phyloP scores from a whole-genome alignment of 2,329 filamentous ascomycete species.

The Fonsecaea erecta region DNA sequence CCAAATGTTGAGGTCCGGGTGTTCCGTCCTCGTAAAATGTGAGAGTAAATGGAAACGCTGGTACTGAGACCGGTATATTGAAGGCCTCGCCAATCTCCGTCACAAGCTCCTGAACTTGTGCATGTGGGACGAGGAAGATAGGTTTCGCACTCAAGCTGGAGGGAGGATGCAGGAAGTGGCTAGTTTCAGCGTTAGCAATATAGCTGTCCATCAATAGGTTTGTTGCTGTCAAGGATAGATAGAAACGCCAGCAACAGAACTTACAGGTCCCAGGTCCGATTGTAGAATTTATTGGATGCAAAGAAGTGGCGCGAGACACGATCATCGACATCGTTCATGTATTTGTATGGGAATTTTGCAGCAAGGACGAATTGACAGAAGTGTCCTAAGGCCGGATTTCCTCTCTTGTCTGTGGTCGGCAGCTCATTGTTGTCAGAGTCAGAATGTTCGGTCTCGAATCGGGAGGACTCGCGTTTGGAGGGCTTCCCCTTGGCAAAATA shows the following conservation, averaged over 20 bases:
- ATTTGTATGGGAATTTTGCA: constrained; percentile 51
- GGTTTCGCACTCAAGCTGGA: constrained; percentile 54
- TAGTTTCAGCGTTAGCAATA: constrained; percentile 41
- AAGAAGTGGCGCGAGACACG: constrained; percentile 48
- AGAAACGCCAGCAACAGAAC: constrained; percentile 41
- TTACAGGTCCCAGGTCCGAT: constrained; percentile 76
- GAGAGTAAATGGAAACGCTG: constrained; percentile 64
- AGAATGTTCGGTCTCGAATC: background rate
- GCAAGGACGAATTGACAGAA: constrained; percentile 50
- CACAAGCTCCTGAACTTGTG: constrained; percentile 69
- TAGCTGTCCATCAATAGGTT: background rate
- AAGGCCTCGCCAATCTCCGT: constrained; percentile 64
- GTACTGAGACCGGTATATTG: constrained; percentile 64
- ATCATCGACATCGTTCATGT: constrained; percentile 44
- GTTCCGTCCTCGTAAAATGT: constrained; percentile 65
- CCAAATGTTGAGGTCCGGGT: constrained; percentile 71
- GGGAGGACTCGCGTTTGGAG: constrained; percentile 1
- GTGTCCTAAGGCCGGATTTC: constrained; percentile 33
- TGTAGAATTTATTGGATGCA: constrained; percentile 52
- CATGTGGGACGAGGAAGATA: constrained; percentile 69
- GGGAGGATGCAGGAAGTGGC: constrained; percentile 70
- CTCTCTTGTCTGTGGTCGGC: constrained; percentile 22
- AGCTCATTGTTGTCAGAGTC: constrained; percentile 17
- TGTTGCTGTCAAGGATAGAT: background rate
- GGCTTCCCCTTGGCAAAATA: constrained; percentile 22